Base-by-base conservation (phyloP, 2,329 filamentous ascomycete species). In the Macrophomina tecta region DNA sequence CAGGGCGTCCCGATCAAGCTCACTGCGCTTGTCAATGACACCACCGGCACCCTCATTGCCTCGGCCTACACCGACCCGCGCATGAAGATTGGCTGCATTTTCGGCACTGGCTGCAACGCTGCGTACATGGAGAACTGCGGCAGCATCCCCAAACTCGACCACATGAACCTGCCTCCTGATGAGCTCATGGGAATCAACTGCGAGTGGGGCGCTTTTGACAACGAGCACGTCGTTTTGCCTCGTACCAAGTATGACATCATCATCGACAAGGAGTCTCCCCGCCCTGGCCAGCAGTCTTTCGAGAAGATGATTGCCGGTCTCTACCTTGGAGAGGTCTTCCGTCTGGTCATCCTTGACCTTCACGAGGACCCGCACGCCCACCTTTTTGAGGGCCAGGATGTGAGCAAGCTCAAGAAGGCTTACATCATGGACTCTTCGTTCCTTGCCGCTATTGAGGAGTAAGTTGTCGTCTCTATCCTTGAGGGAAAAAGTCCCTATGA, bases 231-330 rank as follows among this genome's bases (percentile, higher is more conserved):
- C 73, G 91, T 97, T 64, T 89, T 98, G 28, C 94, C 94, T 18
- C 88, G 90, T 66, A 97, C 93, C 48, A 87, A 87, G 68, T 98
- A 95, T 80, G 94, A 98, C 78, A 83, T 91, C 68, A 88, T 90
- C 72, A 92, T 98, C 74, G 94, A 98, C 83, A 89, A 92, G 72
- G 91, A 95, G 74, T 97, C 94, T 23, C 94, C 94, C 42, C 91
- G 94, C 32, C 94, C 94, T 3, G 94, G 93, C 61, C 93, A 97
- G 81, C 94, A 98, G 82, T 90, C 92, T 1, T 97, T 97, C 72
- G 94, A 98, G 83, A 97, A 98, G 84, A 97, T 97, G 92, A 94
- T 97, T 76, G 93, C 94, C 2, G 94, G 94, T 70, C 85, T 97
- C 58, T 98, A 97, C 78, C 87, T 97, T 1, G 94, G 94, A 71